Evolutionary conservation across 1,284 basidiomycete species (phyloP), one percentile per base, ranked within the genome.

Genomic region (Baeospora myosura): DNA sequence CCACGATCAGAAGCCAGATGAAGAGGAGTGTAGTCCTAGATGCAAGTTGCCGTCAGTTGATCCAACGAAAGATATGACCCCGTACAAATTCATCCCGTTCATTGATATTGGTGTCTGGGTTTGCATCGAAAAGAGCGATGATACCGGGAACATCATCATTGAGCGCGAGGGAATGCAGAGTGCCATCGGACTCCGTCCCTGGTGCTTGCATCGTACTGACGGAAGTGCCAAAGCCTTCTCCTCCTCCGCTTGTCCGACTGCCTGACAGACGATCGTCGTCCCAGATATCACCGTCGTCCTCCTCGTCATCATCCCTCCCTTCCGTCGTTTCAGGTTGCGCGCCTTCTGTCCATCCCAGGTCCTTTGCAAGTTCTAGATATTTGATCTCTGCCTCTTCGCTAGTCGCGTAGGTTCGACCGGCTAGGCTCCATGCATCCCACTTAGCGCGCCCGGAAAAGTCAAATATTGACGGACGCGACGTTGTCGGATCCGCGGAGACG

Each of bases 1-100:
- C 90, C 91, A 57, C 91, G 69, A 56, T 95, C 91, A 14, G 79
- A 78, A 1, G 91, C 90, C 0, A 94, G 70, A 54, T 95, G 91
- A 18, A 95, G 59, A 10, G 90, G 72, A 0, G 90, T 87, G 57
- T 88, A 92, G 24, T 87, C 90, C 88, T 93, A 56, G 2, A 49
- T 38, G 42, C 22, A 42, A 40, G 18, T 30, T 40, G n/a, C 22
- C 11, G 20, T 10, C 30, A 46, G 38, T 12, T 25, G 42, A 10
- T 24, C 21, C 23, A 8, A 16, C 32, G 25, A 14, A 10, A n/a
- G 10, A 29, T 4, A 45, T 21, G 18, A 25, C 40, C 33, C 63
- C 76, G 58, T 58, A 91, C 89, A 64, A 76, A 86, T 63, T 84
- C 64, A 46, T 74, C 69, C 17, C 54, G 42, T 16, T 49, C 55